Evolutionary conservation across 2,329 filamentous ascomycete species (phyloP).

Genomic region (Aureobasidium melanogenum): DNA sequence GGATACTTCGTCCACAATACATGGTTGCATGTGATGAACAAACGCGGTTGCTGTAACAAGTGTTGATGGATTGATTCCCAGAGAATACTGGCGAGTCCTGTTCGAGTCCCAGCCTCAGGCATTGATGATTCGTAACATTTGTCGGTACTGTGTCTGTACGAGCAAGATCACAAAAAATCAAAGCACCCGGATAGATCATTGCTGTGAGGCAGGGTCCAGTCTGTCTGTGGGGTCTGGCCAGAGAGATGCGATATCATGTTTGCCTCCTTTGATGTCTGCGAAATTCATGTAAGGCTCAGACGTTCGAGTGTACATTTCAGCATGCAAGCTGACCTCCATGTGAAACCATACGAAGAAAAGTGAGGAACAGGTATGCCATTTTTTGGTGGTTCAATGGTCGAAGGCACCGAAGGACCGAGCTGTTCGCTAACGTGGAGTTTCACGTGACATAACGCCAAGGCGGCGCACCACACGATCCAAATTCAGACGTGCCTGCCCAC

Average conservation of each 20-base stretch:
- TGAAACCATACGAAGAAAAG: neutral
- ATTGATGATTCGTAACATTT: neutral
- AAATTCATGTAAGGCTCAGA: neutral
- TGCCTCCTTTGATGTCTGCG: neutral
- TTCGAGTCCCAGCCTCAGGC: too few relatives aligned
- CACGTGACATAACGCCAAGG: too few relatives aligned
- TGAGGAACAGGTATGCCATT: too few relatives aligned
- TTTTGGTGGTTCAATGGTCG: too few relatives aligned
- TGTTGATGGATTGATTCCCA: neutral
- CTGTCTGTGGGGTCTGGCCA: neutral
- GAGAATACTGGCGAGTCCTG: too few relatives aligned
- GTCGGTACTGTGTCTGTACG: neutral
- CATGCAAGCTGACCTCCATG: too few relatives aligned
- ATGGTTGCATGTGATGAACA: neutral
- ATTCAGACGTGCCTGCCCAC: too few relatives aligned
- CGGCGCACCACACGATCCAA: too few relatives aligned
- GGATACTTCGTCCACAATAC: neutral
- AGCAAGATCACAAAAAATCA: neutral
- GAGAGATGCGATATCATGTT: neutral
- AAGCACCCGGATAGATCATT: neutral
- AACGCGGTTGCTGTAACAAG: neutral
- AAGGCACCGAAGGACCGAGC: neutral
- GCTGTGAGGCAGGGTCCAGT: neutral
- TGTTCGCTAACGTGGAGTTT: too few relatives aligned
- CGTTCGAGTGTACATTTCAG: too few relatives aligned